A percentile compares a stretch with the other conserved stretches of the same genome.
These are phyloP conservation scores for Trichoderma citrinoviride DNA, from an alignment of 2,329 filamentous ascomycete genomes.

Conservation along the genomic window DNA sequence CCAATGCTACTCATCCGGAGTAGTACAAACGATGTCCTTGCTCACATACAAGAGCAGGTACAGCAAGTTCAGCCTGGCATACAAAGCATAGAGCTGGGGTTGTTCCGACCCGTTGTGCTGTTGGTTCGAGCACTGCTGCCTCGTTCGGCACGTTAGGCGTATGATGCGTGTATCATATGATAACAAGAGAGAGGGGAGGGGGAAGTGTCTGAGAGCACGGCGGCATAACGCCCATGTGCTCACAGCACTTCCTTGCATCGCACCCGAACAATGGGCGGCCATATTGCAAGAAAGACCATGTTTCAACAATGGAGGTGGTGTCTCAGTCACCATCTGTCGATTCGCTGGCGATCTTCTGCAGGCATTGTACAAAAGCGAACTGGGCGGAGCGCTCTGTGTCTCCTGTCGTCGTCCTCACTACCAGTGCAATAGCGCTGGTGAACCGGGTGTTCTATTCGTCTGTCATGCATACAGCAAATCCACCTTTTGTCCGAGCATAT, in stretches of 20 bases:
- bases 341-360: conserved; percentile 10
- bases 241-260: not conserved
- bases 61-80: not conserved
- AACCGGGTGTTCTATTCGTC: not conserved
- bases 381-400: not conserved
- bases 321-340: not conserved
- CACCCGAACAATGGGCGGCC: not conserved
- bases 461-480: not conserved
- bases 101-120: conserved; percentile 7
- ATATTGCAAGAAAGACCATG: not conserved
- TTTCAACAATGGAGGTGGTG: not conserved
- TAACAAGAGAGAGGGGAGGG: not conserved
- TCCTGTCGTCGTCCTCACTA: not conserved
- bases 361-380: not conserved
- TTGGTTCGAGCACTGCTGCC: conserved; percentile 6
- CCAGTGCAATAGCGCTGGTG: not conserved
- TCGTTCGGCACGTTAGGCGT: conserved; percentile 4
- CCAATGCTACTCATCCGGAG: conserved; percentile 19
- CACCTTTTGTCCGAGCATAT: not conserved
- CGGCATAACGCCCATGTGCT: not conserved
- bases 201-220: not conserved
- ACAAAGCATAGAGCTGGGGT: not conserved
- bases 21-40: conserved; percentile 11
- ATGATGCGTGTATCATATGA: conserved; percentile 20
- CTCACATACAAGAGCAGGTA: not conserved